These are phyloP conservation scores for Chalaropsis thielavioides DNA, from an alignment of 2,329 filamentous ascomycete species.

Conservation along the genomic window DNA sequence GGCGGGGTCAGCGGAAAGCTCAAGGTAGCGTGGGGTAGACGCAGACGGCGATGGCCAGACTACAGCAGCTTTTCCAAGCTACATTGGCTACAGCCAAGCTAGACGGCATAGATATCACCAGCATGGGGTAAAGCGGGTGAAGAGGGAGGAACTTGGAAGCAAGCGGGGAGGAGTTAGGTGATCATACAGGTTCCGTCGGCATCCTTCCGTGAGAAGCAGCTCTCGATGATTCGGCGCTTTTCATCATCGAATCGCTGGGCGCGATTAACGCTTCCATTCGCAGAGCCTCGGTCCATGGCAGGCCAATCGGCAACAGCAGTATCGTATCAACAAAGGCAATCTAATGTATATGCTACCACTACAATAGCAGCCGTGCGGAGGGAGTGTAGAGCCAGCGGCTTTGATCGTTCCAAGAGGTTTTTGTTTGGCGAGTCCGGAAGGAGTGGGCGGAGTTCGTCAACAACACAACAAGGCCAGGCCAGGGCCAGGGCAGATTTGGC, in stretches of 20 bases:
- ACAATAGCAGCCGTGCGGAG: neutral
- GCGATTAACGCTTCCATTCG: constrained; percentile 19
- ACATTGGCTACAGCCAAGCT: neutral
- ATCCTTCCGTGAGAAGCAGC: constrained; percentile 85
- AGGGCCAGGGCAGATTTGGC: neutral
- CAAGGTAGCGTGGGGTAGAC: constrained; percentile 14
- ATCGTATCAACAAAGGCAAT: neutral
- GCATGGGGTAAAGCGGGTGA: neutral
- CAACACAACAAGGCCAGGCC: neutral
- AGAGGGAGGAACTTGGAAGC: neutral
- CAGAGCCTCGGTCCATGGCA: constrained; percentile 1
- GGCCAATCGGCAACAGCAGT: neutral
- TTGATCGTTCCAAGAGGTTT: neutral
- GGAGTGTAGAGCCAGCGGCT: neutral
- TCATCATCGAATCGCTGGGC: constrained; percentile 94
- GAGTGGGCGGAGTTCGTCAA: neutral
- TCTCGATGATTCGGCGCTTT: constrained; percentile 85
- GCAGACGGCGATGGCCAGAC: neutral
- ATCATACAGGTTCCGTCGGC: constrained; percentile 67
- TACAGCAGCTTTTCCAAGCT: neutral
- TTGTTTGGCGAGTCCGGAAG: neutral
- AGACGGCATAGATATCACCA: neutral
- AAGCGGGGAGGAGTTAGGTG: neutral
- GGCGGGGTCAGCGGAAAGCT: constrained; percentile 15
- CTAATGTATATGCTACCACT: neutral